These are phyloP conservation scores for Skeletonema costatum DNA, from an alignment of 108 stramenopile species.

Conservation along the genomic window DNA sequence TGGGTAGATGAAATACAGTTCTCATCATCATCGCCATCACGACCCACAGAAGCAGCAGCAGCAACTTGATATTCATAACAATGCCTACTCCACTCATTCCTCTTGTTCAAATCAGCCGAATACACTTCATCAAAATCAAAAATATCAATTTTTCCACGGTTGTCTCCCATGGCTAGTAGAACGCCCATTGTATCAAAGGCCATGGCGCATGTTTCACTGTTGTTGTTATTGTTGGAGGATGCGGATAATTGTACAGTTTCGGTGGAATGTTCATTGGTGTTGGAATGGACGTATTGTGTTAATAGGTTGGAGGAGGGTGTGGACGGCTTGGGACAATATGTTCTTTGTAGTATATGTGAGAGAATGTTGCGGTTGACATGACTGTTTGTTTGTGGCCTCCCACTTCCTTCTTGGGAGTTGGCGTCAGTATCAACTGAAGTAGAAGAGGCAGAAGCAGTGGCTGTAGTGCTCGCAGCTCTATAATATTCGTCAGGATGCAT, in stretches of 20 bases:
- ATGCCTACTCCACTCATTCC: slow-evolving; percentile 16
- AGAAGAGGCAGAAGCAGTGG: neutral
- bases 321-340: neutral
- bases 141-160: slow-evolving; percentile 25
- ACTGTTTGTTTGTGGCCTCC: neutral
- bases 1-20: neutral
- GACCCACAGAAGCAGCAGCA: neutral
- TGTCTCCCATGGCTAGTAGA: slow-evolving; percentile 39
- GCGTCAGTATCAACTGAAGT: neutral
- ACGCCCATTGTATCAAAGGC: slow-evolving; percentile 45
- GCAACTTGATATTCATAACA: neutral
- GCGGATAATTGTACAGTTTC: slow-evolving; percentile 11
- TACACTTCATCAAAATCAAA: slow-evolving; percentile 54
- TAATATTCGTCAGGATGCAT: neutral
- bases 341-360: slow-evolving; percentile 14
- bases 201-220: slow-evolving; percentile 30
- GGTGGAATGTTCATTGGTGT: neutral
- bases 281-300: neutral
- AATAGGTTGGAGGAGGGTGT: neutral
- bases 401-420: neutral
- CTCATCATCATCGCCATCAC: neutral
- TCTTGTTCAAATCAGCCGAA: slow-evolving; percentile 28
- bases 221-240: neutral
- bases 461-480: neutral
- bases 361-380: slow-evolving; percentile 6